Conservation (phyloP, 495 filamentous ascomycete species). For the Neurospora sp. region DNA sequence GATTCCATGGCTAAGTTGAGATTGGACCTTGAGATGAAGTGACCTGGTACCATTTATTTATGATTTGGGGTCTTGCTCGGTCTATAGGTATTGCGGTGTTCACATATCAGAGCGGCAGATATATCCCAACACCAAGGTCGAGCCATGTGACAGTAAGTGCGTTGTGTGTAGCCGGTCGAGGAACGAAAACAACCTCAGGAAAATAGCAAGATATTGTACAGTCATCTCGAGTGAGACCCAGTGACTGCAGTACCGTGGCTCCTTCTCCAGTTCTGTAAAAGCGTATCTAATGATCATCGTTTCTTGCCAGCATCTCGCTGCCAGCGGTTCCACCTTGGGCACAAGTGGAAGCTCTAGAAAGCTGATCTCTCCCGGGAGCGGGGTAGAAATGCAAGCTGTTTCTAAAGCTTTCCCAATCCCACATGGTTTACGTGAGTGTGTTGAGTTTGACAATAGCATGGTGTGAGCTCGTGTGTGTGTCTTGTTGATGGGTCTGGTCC, state of each 20-base stretch:
- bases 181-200: not conserved
- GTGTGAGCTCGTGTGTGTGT: not conserved
- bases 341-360: not conserved
- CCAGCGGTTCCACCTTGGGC: not conserved
- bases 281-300: not conserved
- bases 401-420: not conserved
- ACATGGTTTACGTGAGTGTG: not conserved
- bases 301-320: not conserved
- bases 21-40: too few relatives aligned
- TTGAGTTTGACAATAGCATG: not conserved
- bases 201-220: not conserved
- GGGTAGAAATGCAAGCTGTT: not conserved
- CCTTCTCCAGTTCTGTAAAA: not conserved
- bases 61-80: not conserved
- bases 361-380: not conserved
- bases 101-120: not conserved
- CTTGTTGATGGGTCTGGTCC: not conserved
- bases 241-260: too few relatives aligned
- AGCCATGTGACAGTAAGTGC: not conserved
- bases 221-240: not conserved
- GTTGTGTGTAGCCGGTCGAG: not conserved
- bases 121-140: not conserved
- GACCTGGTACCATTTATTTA: not conserved
- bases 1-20: too few relatives aligned
- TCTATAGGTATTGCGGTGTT: not conserved